Evolutionary conservation across 371 early-diverging fungal species (phyloP).

Genomic region (Cokeromyces recurvatus): DNA sequence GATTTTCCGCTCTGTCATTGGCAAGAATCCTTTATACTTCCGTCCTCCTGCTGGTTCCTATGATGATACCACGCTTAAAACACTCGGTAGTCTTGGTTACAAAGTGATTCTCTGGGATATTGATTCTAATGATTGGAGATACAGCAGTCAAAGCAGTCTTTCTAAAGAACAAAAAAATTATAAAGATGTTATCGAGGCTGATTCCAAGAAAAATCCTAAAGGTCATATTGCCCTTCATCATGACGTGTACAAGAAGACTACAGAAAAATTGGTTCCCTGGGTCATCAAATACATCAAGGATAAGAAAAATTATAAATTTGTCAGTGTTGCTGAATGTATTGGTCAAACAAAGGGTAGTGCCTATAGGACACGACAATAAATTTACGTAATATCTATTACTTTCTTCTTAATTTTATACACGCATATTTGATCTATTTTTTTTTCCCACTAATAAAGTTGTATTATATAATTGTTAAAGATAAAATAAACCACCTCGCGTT

Average conservation of each 20-base stretch:
- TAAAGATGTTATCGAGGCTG: constrained; percentile 18
- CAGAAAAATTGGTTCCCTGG: constrained; percentile 30
- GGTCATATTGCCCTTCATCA: constrained; percentile 29
- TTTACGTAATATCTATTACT: no score
- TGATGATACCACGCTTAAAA: constrained; percentile 11
- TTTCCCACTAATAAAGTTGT: no score
- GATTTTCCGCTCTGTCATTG: constrained; percentile 18
- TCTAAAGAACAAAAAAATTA: constrained; percentile 10
- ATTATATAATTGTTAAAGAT: no score
- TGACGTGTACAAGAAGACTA: constrained; percentile 46
- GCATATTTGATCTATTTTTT: no score
- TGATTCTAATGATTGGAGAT: constrained; percentile 28
- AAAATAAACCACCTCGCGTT: no score
- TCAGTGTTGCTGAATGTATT: constrained; percentile 41
- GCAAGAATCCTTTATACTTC: constrained; percentile 23
- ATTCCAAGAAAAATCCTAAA: constrained; percentile 15
- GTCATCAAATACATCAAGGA: constrained; percentile 35
- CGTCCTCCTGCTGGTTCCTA: constrained; percentile 24
- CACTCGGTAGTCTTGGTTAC: constrained; percentile 18
- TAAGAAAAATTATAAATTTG: constrained; percentile 39
- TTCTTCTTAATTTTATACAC: no score
- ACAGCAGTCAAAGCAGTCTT: constrained; percentile 6
- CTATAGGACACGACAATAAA: constrained; percentile 13
- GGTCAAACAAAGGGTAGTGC: constrained; percentile 23
- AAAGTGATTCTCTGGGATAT: constrained; percentile 26